Percentiles rank a stretch among this genome's conserved stretches.
Conservation (phyloP, 2,329 filamentous ascomycete species). For the Lachnellula cervina region DNA sequence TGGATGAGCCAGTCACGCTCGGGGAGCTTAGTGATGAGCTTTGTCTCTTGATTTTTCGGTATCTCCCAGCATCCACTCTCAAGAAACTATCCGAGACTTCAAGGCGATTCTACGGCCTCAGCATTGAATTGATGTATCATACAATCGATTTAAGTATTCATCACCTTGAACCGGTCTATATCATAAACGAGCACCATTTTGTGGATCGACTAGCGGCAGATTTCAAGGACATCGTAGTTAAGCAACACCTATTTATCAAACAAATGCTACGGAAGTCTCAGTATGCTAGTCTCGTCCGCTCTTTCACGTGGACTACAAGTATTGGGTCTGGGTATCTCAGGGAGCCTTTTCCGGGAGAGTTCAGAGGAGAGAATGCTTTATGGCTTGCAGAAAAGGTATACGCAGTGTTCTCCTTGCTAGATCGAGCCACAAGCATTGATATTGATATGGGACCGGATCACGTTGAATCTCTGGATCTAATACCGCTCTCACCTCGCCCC, state of each 20-base stretch:
- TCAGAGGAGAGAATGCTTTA: background rate
- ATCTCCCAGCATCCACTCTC: background rate
- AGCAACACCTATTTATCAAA: background rate
- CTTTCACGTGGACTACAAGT: background rate
- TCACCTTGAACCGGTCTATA: background rate
- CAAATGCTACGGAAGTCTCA: background rate
- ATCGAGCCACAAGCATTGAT: background rate
- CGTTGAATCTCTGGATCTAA: background rate
- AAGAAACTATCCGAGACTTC: background rate
- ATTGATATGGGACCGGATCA: background rate
- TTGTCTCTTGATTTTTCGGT: background rate
- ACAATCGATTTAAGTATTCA: background rate
- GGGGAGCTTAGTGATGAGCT: background rate
- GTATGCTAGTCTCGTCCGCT: background rate
- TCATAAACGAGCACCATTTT: background rate
- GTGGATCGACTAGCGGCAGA: fast-evolving
- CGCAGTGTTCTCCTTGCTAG: background rate
- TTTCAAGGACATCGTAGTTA: background rate
- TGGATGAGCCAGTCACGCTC: background rate
- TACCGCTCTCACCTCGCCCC: background rate
- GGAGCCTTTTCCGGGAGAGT: background rate
- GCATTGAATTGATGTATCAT: background rate
- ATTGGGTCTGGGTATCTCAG: background rate
- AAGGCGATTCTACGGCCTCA: background rate
- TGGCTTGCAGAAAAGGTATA: background rate